phyloP scores from a whole-genome alignment of 805 yeast species.

The Yarrowia sp. region DNA sequence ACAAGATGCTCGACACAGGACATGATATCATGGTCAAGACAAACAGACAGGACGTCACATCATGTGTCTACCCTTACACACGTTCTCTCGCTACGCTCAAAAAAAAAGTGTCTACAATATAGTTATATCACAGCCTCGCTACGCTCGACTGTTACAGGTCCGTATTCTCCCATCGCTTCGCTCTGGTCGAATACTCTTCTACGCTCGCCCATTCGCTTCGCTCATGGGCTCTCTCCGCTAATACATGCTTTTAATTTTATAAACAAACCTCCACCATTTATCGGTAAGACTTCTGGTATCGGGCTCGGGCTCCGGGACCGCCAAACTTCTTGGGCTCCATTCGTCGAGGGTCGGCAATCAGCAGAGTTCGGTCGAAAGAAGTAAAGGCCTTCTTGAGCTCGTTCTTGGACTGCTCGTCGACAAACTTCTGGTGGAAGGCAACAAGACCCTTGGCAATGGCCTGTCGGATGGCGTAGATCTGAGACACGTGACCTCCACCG shows the following conservation, averaged over 20 bases:
- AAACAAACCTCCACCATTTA: slow-evolving; percentile 42
- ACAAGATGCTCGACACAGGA: too few relatives aligned
- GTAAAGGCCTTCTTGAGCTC: slow-evolving; percentile 98
- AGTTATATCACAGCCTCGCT: too few relatives aligned
- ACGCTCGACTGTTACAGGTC: too few relatives aligned
- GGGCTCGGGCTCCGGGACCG: slow-evolving; percentile 99
- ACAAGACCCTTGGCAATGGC: slow-evolving; percentile 99
- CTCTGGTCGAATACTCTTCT: too few relatives aligned
- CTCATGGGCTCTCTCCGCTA: background rate
- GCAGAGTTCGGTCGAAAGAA: slow-evolving; percentile 97
- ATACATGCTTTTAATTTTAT: slow-evolving; percentile 27
- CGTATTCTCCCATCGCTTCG: too few relatives aligned
- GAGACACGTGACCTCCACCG: slow-evolving; percentile 99
- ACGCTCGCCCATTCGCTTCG: too few relatives aligned
- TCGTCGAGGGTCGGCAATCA: slow-evolving; percentile 99
- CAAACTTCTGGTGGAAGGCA: slow-evolving; percentile 99
- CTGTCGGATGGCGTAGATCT: slow-evolving; percentile 99
- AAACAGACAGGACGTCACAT: too few relatives aligned
- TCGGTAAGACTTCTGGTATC: slow-evolving; percentile 99
- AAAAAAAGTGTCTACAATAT: too few relatives aligned
- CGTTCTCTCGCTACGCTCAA: background rate
- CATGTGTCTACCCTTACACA: too few relatives aligned
- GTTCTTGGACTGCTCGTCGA: slow-evolving; percentile 99
- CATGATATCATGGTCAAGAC: too few relatives aligned
- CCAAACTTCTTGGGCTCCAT: slow-evolving; percentile 99